These are phyloP conservation scores for Malbranchea zuffiana DNA, from an alignment of 2,329 filamentous ascomycete genomes.

Conservation along the genomic window DNA sequence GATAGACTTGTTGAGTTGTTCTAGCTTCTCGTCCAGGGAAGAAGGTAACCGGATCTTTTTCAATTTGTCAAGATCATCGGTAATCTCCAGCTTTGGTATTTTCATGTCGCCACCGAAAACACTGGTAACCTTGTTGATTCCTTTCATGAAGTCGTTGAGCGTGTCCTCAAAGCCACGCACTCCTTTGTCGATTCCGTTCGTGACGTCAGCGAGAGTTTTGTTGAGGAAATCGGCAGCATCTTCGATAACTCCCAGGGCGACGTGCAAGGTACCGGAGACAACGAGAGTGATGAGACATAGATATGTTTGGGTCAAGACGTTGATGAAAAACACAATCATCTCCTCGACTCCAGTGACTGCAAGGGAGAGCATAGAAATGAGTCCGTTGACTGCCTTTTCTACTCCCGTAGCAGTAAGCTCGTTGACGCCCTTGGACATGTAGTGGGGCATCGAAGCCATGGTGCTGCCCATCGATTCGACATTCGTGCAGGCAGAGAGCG, in stretches of 20 bases:
- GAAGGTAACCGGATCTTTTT: slow-evolving; percentile 59
- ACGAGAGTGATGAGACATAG: slow-evolving; percentile 79
- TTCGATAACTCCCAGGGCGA: slow-evolving; percentile 51
- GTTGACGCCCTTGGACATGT: slow-evolving; percentile 82
- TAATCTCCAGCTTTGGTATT: slow-evolving; percentile 53
- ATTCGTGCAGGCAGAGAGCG: slow-evolving; percentile 76
- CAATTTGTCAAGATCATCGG: slow-evolving; percentile 52
- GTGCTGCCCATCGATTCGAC: slow-evolving; percentile 88
- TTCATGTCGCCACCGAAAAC: slow-evolving; percentile 35
- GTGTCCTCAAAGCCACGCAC: slow-evolving; percentile 43
- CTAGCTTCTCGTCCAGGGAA: slow-evolving; percentile 56
- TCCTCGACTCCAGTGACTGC: slow-evolving; percentile 73
- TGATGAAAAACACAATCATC: slow-evolving; percentile 83
- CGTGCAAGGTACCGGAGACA: slow-evolving; percentile 65
- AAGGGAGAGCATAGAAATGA: slow-evolving; percentile 68
- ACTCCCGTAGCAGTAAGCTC: slow-evolving; percentile 69
- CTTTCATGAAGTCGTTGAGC: slow-evolving; percentile 41
- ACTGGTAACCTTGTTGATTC: slow-evolving; percentile 47
- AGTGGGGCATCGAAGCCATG: slow-evolving; percentile 97
- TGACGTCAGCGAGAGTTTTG: slow-evolving; percentile 38
- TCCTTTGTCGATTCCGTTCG: slow-evolving; percentile 35
- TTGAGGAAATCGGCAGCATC: slow-evolving; percentile 52
- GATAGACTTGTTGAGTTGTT: slow-evolving; percentile 64
- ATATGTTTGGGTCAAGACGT: slow-evolving; percentile 82
- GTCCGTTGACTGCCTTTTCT: slow-evolving; percentile 65